Base-by-base conservation (phyloP, 768 basidiomycete genomes). In the Suillus clintonianus region DNA sequence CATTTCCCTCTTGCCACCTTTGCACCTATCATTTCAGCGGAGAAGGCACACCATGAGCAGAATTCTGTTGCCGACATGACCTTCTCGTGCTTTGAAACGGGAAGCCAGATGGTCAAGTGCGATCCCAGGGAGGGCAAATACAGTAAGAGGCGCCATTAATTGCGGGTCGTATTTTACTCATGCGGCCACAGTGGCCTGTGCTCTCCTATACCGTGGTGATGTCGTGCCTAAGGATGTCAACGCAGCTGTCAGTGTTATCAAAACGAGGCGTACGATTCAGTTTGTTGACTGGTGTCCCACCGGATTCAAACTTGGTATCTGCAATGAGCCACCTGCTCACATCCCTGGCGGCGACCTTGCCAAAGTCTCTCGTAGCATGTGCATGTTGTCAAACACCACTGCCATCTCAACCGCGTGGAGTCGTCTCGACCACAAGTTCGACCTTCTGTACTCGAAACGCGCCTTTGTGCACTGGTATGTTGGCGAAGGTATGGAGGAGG, bases 11-110 rank as follows among this genome's bases (percentile, higher is more conserved):
- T 98, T 68, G 96, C 96, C 58, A 96, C 94, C 65, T 98, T 92
- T 78, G 95, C 97, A 10, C 97, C 97, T 22, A 90, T 99, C 67
- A 83, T 98, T 73, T 96, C 95, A 14, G 88, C 88, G 30, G 95
- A 97, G 70, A 98, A 97, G 82, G 95, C 95, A 42, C 86, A 86
- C 67, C 97, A 99, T 73, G 97, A 99, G 78, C 93, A 95, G 81
- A 97, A 99, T 82, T 94, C 95, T 17, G 97, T 98, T 59, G 88
- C 95, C 45, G 97, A 99, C 71, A 98, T 99, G 95, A 99, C 97
- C 67, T 95, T 93, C 81, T 89, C 89, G 24, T 91, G 89, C 79
- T 91, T 91, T 78, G 90, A 91, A 80, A 82, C 84, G 45, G 87
- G 86, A 66, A 90, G 89, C 79, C 90, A 91, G 77, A 89, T 91